phyloP scores from a whole-genome alignment of 2,329 filamentous ascomycete genomes.

The Akanthomyces lecanii region DNA sequence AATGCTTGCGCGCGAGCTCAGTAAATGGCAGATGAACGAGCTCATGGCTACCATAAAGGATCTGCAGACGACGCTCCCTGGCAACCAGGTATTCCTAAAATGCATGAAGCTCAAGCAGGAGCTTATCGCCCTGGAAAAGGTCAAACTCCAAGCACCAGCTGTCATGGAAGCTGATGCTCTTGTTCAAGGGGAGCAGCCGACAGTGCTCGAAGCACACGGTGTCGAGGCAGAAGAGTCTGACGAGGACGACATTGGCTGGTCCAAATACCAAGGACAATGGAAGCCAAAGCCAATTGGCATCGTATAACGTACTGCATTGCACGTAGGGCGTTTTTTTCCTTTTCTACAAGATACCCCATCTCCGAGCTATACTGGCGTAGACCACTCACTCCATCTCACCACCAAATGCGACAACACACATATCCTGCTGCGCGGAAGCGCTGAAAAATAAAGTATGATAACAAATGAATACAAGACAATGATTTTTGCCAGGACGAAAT shows the following conservation, averaged over 20 bases:
- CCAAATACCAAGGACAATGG: slow-evolving; percentile 49
- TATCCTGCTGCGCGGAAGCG: not conserved
- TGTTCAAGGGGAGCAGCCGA: slow-evolving; percentile 2
- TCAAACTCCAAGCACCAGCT: not conserved
- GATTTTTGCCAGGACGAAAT: not conserved
- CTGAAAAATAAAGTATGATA: not conserved
- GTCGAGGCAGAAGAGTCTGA: slow-evolving; percentile 15
- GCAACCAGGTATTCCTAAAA: slow-evolving; percentile 41
- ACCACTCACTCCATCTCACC: not conserved
- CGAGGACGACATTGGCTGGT: slow-evolving; percentile 39
- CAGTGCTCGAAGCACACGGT: slow-evolving; percentile 19
- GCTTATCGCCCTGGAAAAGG: slow-evolving; percentile 31
- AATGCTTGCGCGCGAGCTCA: slow-evolving; percentile 29
- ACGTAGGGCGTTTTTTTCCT: not conserved
- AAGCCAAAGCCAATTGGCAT: slow-evolving; percentile 55
- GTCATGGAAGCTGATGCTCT: slow-evolving; percentile 16
- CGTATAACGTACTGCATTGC: slow-evolving; percentile 31
- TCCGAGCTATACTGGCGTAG: not conserved
- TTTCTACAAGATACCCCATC: slow-evolving; percentile 9
- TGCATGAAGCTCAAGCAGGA: slow-evolving; percentile 42
- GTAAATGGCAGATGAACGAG: slow-evolving; percentile 33
- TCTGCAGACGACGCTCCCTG: slow-evolving; percentile 37
- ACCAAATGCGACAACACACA: not conserved
- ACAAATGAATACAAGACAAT: not conserved
- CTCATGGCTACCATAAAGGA: slow-evolving; percentile 37